Evolutionary conservation across 2,329 filamentous ascomycete species (phyloP).

Genomic region (Diplodia seriata): DNA sequence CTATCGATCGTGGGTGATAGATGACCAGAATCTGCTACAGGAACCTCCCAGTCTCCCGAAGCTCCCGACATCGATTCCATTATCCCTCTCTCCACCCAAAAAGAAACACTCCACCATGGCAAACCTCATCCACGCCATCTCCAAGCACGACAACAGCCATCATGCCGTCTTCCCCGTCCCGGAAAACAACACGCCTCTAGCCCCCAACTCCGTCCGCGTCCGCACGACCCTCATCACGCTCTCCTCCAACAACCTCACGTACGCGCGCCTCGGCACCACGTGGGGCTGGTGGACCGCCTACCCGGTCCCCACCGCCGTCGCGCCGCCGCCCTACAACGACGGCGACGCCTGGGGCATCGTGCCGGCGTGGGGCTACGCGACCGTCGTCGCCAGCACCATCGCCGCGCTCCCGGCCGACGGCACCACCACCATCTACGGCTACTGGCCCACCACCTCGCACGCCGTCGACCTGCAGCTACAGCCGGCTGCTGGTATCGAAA

Average conservation of each 20-base stretch:
- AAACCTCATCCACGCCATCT: slow-evolving; percentile 34
- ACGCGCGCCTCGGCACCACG: slow-evolving; percentile 39
- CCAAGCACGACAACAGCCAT: slow-evolving; percentile 32
- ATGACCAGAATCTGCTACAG: background rate
- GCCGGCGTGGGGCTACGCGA: slow-evolving; percentile 58
- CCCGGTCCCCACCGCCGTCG: slow-evolving; percentile 46
- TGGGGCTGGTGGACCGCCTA: slow-evolving; percentile 55
- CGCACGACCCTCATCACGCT: slow-evolving; percentile 23
- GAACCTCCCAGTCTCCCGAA: too few relatives aligned
- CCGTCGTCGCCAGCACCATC: slow-evolving; percentile 52
- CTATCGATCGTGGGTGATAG: background rate
- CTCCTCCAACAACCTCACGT: slow-evolving; percentile 38
- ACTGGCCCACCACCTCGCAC: slow-evolving; percentile 52
- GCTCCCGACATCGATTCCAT: background rate
- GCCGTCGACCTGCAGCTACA: slow-evolving; percentile 49
- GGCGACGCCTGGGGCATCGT: slow-evolving; percentile 53
- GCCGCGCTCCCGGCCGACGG: slow-evolving; percentile 44
- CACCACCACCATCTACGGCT: slow-evolving; percentile 53
- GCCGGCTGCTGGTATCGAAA: slow-evolving; percentile 36
- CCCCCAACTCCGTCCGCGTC: slow-evolving; percentile 19
- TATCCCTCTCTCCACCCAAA: background rate
- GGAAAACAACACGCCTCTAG: background rate
- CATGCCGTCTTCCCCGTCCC: slow-evolving; percentile 26
- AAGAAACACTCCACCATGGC: background rate
- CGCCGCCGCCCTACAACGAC: slow-evolving; percentile 50